phyloP scores from a whole-genome alignment of 108 stramenopile species.

The Seminavis robusta region DNA sequence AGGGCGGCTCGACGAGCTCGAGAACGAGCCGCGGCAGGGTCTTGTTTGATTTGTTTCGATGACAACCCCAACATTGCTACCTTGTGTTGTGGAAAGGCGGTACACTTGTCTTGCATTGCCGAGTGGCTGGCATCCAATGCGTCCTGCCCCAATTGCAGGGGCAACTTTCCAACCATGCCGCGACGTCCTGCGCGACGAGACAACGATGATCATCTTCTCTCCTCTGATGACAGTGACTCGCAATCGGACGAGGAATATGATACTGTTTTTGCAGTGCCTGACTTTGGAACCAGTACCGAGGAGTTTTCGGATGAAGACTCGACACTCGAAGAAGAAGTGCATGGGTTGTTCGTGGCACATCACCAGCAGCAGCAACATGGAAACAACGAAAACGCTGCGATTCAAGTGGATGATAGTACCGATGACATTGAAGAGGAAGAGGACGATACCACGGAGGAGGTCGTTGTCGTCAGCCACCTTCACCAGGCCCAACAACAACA shows the following conservation, averaged over 20 bases:
- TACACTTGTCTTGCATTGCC: conserved; percentile 51
- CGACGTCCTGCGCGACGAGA: conserved; percentile 3
- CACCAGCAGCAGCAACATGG: not conserved
- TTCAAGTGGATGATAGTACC: not conserved
- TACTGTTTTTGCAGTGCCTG: not conserved
- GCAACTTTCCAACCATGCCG: conserved; percentile 25
- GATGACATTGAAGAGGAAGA: conserved; percentile 10
- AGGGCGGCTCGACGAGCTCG: conserved; percentile 31
- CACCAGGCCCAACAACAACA: not conserved
- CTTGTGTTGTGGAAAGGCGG: conserved; percentile 50
- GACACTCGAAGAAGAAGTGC: not conserved
- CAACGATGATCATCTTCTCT: not conserved
- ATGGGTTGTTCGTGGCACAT: not conserved
- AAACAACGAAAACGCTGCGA: conserved; percentile 1
- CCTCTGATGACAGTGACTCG: not conserved
- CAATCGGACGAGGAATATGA: not conserved
- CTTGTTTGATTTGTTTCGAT: conserved; percentile 46
- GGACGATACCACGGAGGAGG: not conserved
- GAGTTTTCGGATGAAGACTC: not conserved
- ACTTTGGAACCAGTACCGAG: not conserved
- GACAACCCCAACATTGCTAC: conserved; percentile 50
- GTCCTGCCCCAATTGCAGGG: conserved; percentile 31
- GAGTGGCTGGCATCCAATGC: conserved; percentile 34
- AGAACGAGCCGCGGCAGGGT: conserved; percentile 35
- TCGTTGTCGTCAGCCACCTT: not conserved